Percentiles rank a stretch among this genome's conserved stretches.
phyloP scores from a whole-genome alignment of 345 rosid species.

The Boechera stricta region DNA sequence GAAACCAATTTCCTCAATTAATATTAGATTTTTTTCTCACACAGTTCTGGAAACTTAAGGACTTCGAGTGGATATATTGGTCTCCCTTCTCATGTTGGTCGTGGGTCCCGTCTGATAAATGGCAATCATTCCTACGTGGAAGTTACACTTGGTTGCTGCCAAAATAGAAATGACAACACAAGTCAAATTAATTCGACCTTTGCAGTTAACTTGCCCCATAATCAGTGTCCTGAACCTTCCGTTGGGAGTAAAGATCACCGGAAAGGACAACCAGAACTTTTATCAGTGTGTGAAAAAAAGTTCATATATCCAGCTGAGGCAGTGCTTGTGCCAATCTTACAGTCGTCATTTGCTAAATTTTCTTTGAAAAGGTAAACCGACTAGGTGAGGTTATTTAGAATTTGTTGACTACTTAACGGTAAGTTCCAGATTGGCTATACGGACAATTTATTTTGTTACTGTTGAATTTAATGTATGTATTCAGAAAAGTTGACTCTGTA shows the following conservation, averaged over 20 bases:
- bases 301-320: conserved; percentile 92
- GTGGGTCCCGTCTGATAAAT: conserved; percentile 67
- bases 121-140: conserved; percentile 78
- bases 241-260: conserved; percentile 62
- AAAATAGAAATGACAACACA: conserved; percentile 54
- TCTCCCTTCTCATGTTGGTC: conserved; percentile 67
- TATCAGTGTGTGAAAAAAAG: conserved; percentile 60
- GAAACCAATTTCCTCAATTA: conserved; percentile 26
- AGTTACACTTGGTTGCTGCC: conserved; percentile 82
- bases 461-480: conserved; percentile 26
- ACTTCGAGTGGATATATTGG: conserved; percentile 67
- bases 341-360: conserved; percentile 79
- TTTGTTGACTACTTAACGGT: conserved; percentile 20
- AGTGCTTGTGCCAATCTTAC: conserved; percentile 88
- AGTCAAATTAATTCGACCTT: conserved; percentile 50
- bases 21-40: conserved; percentile 32
- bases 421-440: conserved; percentile 33
- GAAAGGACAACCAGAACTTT: conserved; percentile 54
- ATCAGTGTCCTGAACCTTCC: conserved; percentile 64
- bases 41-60: conserved; percentile 68
- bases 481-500: conserved; percentile 21
- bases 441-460: conserved; percentile 19
- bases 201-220: conserved; percentile 58
- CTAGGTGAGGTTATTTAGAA: conserved; percentile 35
- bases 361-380: conserved; percentile 78